Base-by-base conservation (phyloP, 2,329 filamentous ascomycete genomes). In the Talaromyces rugulosus region DNA sequence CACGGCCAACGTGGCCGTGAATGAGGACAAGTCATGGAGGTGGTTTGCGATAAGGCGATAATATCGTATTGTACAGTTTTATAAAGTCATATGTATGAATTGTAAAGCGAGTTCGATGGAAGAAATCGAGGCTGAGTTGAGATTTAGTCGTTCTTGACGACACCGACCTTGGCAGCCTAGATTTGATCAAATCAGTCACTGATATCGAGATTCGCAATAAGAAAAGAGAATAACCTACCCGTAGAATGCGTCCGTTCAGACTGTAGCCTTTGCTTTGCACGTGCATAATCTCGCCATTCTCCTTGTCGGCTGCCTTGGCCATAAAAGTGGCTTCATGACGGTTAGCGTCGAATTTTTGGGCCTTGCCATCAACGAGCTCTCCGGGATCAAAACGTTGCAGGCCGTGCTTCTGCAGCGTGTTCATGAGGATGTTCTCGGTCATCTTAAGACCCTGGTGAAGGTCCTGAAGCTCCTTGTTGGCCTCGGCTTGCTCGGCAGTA, bases 291-390 rank as follows among this genome's bases (percentile, higher is more conserved):
- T 87, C 90, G 69, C 91, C 92, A 72, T 98, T 87, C 77, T 96
- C 90, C 83, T 96, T 96, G 68, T 87, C 92, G 59, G 88, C 85
- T 81, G 92, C 87, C 51, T 92, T 91, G 9, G 91, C 87, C 88
- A 96, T 93, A 80, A 98, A 98, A 27, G 91, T 95, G 42, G 95
- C 95, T 83, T 99, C 95, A 77, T 98, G 95, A 78, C 91, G 85
- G 78, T 97, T 97, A 67, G 95, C 93, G 81, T 99, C 89, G 82
- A 99, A 99, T 79, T 91, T 92, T 75, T 95, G 89, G 69, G 87
- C 85, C 66, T 86, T 81, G 40, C 81, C 81, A 1, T 77, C 72
- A 64, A 71, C 74, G 42, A 64, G 67, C 66, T 79, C 77, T 61
- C 76, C 78, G 18, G 95, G 94, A 74, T 93, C 87, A 75, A 96